Evolutionary conservation across 306 rosid species (phyloP).

Genomic region (Prunus mume): DNA sequence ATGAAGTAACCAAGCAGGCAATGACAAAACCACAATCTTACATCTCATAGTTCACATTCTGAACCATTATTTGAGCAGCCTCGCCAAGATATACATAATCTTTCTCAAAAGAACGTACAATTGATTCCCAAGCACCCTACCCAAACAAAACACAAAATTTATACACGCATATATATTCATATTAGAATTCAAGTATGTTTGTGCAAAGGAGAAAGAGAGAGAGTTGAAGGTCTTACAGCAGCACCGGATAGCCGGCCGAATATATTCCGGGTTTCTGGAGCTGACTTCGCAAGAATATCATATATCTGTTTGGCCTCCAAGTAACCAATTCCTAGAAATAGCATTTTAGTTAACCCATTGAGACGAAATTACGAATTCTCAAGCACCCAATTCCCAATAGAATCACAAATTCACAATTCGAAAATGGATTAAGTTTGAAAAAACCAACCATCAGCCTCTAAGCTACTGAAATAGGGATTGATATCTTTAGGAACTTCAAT

Average conservation of each 20-base stretch:
- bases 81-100: slow-evolving; percentile 91
- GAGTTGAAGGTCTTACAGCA: slow-evolving; percentile 54
- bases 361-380: background rate
- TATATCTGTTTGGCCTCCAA: slow-evolving; percentile 75
- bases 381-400: background rate
- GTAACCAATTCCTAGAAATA: slow-evolving; percentile 69
- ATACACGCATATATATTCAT: background rate
- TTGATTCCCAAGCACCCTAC: slow-evolving; percentile 91
- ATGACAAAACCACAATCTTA: slow-evolving; percentile 37
- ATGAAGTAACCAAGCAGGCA: background rate
- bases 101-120: slow-evolving; percentile 68
- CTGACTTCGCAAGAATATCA: slow-evolving; percentile 65
- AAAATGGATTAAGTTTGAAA: background rate
- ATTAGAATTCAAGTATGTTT: background rate
- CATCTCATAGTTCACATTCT: slow-evolving; percentile 94
- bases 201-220: slow-evolving; percentile 7
- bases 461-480: slow-evolving; percentile 68
- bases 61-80: slow-evolving; percentile 83
- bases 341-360: slow-evolving; percentile 14
- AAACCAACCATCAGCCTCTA: slow-evolving; percentile 63
- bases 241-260: slow-evolving; percentile 87
- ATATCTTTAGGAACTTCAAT: slow-evolving; percentile 77
- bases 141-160: slow-evolving; percentile 1
- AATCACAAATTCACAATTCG: background rate
- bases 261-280: slow-evolving; percentile 80